Evolutionary conservation across 768 basidiomycete genomes (phyloP), one percentile per base, ranked within the genome.

Genomic region (Mycena rosella): DNA sequence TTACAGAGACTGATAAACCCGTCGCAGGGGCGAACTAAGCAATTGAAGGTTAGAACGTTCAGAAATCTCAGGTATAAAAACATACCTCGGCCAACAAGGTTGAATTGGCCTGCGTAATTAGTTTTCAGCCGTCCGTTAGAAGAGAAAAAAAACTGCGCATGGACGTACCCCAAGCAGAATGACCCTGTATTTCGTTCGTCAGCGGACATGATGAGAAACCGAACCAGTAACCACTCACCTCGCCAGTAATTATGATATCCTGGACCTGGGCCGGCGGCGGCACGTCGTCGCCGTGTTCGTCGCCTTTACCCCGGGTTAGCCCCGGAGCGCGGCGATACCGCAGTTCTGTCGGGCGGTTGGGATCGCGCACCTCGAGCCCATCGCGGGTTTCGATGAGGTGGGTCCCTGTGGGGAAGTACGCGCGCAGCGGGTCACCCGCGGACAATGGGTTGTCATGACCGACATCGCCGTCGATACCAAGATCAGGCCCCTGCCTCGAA

Each of bases 1-100:
- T 96, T 96, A n/a, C 86, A 88, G 11, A 96, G 75, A 68, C 87
- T 92, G 56, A 96, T 84, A 70, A 94, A 87, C 10, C 95, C 95
- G 75, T 96, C 95, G 73, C 86, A 88, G 18, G 90, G 87, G 62
- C 95, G 83, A n/a, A 96, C 86, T 70, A 24, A 17, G 0, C 3
- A 26, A 32, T 2, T 36, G 10, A 48, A 14, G 17, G 20, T 52
- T 3, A 40, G 63, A 30, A 22, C 2, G 52, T 15, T 13, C 14
- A 15, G 38, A 15, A 4, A 34, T 22, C n/a, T n/a, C 22, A 38
- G 14, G 65, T 40, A 30, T 1, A 30, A 30, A 44, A 6, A 17
- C 55, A 38, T 20, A 70, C 69, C 69, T 20, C 95, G 87, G 40
- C 95, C 95, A 5, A 90, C 80, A 27, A 96, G 77, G 64, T 85